Conservation (phyloP, 805 yeast genomes). For the Metschnikowia drakensbergensis region DNA sequence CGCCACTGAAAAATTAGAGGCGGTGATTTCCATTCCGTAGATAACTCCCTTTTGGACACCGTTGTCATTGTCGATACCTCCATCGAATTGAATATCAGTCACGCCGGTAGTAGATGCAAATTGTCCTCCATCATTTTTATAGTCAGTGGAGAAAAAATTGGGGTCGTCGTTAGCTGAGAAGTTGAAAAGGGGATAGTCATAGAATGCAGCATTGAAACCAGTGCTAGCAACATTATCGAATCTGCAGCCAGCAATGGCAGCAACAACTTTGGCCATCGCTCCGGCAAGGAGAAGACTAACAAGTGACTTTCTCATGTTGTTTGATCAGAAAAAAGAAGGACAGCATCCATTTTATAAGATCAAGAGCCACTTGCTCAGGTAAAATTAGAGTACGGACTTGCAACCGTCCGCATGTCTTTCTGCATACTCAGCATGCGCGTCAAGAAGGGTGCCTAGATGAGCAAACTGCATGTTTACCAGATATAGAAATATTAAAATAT, state of each 20-base stretch:
- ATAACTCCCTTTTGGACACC: neutral
- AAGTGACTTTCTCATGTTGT: no score
- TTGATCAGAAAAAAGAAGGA: no score
- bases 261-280: neutral
- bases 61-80: no score
- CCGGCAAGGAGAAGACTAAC: no score
- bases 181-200: slow-evolving; percentile 2
- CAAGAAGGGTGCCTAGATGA: no score
- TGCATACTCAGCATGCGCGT: no score
- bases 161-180: neutral
- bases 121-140: neutral
- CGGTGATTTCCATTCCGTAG: neutral
- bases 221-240: neutral
- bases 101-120: neutral
- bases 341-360: no score
- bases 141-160: slow-evolving; percentile 3
- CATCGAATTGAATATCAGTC: neutral
- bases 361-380: no score
- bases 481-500: no score
- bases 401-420: no score
- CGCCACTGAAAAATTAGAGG: neutral
- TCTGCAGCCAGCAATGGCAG: neutral
- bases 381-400: no score
- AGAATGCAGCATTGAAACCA: slow-evolving; percentile 6
- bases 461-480: no score